Percentiles rank a stretch among this genome's conserved stretches.
Conservation (phyloP, 2,329 filamentous ascomycete species). For the Ophiocordyceps sinensis region DNA sequence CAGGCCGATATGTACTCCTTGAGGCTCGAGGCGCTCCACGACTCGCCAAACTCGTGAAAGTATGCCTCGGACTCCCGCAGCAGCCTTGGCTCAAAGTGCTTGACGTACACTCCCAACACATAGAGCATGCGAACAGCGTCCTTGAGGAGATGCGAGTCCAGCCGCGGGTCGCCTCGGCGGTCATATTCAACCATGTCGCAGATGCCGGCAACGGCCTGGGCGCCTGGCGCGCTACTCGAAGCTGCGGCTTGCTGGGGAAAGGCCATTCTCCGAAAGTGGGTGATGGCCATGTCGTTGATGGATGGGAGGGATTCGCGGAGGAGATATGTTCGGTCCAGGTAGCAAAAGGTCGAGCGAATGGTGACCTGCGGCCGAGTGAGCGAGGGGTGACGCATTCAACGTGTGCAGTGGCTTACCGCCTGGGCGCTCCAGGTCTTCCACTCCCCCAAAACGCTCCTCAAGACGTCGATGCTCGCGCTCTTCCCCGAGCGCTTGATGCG, state of each 20-base stretch:
- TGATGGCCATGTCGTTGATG: slow-evolving; percentile 68
- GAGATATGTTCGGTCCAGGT: slow-evolving; percentile 80
- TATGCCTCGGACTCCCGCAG: slow-evolving; percentile 53
- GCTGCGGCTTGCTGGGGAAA: slow-evolving; percentile 19
- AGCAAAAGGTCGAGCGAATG: slow-evolving; percentile 83
- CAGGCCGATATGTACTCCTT: slow-evolving; percentile 63
- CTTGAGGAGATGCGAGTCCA: slow-evolving; percentile 52
- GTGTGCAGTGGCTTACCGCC: slow-evolving; percentile 36
- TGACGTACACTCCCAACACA: slow-evolving; percentile 67
- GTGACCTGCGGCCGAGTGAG: slow-evolving; percentile 36
- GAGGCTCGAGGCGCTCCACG: slow-evolving; percentile 47
- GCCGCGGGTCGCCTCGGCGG: slow-evolving; percentile 39
- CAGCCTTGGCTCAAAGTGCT: slow-evolving; percentile 65
- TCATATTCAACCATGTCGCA: slow-evolving; percentile 65
- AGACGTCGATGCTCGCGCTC: slow-evolving; percentile 43
- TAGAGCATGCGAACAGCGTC: slow-evolving; percentile 72
- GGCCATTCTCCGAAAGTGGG: slow-evolving; percentile 53
- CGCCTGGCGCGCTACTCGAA: slow-evolving; percentile 9
- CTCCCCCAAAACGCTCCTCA: slow-evolving; percentile 38
- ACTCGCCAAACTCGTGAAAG: slow-evolving; percentile 54
- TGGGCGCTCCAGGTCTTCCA: slow-evolving; percentile 74
- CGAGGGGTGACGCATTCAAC: background rate
- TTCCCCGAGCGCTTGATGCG: slow-evolving; percentile 35
- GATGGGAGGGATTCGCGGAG: slow-evolving; percentile 55
- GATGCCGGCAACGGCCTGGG: slow-evolving; percentile 34